Base-by-base conservation (phyloP, 1,284 basidiomycete species). In the Ceratobasidium sp. region DNA sequence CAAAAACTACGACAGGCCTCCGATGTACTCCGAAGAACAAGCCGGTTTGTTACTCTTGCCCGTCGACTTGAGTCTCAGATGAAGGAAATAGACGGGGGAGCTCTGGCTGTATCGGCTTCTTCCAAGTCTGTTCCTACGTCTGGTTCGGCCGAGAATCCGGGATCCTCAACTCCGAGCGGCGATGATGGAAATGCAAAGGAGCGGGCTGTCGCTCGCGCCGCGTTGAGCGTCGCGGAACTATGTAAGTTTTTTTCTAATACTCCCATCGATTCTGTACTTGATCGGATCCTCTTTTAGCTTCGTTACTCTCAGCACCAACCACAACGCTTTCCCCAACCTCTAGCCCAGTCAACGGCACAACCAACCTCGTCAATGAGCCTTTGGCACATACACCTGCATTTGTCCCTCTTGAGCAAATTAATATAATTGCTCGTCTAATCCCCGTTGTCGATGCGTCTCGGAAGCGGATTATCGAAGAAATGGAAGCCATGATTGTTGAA, bases 221-320 rank as follows among this genome's bases (percentile, higher is more conserved):
- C 96, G 10, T 85, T 98, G 80, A 96, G 91, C 55, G 91, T 97
- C 4, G 94, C 96, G 0, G 96, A 98, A 84, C 87, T 98, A 52
- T 89, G 95, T 95, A 79, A 81, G 90, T 41, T 27, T 52, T 66
- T 3, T 27, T 46, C 23, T 12, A 3, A 55, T 18, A 69, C n/a
- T 69, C 38, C 38, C 10, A 41, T 41, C 38, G 38, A 3, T 41
- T 41, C 10, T 41, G 10, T 10, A 4, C 2, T 70, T 80, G 30
- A 76, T 78, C 38, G 60, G 78, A 0, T 71, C 33, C 18, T 64
- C 6, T 5, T 64, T 7, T 59, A 80, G 79, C 77, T 7, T 78
- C 77, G 20, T 41, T 80, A 50, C 44, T 80, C 20, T 74, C 71
- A 3, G 59, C 77, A 3, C 60, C 69, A 27, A 33, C 41, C 30